These are phyloP conservation scores for Plenodomus tracheiphilus DNA, from an alignment of 2,329 filamentous ascomycete species.

Conservation along the genomic window DNA sequence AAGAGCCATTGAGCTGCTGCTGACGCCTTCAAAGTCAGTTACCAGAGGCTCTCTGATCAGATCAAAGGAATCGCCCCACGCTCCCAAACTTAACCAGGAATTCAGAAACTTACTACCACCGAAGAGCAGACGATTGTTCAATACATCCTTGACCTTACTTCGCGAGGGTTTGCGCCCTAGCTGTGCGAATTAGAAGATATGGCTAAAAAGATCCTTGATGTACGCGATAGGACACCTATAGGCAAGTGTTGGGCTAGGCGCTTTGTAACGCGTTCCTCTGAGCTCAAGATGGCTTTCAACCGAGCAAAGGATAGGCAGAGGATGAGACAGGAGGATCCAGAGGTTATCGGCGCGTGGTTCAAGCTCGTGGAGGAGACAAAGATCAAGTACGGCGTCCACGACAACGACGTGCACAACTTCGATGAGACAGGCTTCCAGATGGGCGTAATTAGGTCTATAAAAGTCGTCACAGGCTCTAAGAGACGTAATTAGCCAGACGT, in stretches of 20 bases:
- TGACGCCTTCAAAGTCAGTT: too few relatives aligned
- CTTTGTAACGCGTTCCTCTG: slow-evolving; percentile 13
- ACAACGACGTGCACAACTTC: slow-evolving; percentile 10
- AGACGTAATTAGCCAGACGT: not conserved
- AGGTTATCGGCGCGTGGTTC: slow-evolving; percentile 13
- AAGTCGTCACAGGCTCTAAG: slow-evolving; percentile 11
- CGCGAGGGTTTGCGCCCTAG: slow-evolving; percentile 10
- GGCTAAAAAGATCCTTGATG: slow-evolving; percentile 19
- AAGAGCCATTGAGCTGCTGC: too few relatives aligned
- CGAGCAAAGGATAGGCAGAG: slow-evolving; percentile 11
- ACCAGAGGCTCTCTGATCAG: too few relatives aligned
- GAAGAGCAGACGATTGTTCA: slow-evolving; percentile 17
- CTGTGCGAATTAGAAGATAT: slow-evolving; percentile 19
- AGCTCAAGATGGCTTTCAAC: slow-evolving; percentile 19
- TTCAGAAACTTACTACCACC: not conserved
- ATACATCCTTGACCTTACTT: slow-evolving; percentile 21
- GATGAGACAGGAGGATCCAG: slow-evolving; percentile 9
- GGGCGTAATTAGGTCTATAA: slow-evolving; percentile 1
- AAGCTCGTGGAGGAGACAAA: slow-evolving; percentile 11
- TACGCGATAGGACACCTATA: slow-evolving; percentile 7
- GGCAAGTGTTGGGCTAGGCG: slow-evolving; percentile 14
- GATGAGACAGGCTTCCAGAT: slow-evolving; percentile 35
- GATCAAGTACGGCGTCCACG: slow-evolving; percentile 8
- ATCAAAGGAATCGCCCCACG: not conserved
- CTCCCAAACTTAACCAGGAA: too few relatives aligned